A percentile compares a stretch with the other conserved stretches of the same genome.
phyloP scores from a whole-genome alignment of 805 yeast genomes.

The Metschnikowia proteae region DNA sequence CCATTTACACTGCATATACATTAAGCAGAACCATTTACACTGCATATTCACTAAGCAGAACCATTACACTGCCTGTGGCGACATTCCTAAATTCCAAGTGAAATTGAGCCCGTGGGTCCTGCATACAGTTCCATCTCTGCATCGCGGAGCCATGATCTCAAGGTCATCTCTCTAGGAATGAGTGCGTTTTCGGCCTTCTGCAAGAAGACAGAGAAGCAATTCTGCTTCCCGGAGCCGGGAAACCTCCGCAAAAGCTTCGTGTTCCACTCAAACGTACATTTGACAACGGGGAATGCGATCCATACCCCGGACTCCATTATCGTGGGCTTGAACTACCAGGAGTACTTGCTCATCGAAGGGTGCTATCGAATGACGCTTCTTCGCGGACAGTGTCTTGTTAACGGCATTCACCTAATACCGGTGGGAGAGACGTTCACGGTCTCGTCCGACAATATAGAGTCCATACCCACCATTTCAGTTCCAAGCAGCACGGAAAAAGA shows the following conservation, averaged over 20 bases:
- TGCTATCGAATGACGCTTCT: slow-evolving; percentile 42
- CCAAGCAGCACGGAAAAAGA: slow-evolving; percentile 30
- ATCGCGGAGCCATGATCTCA: background rate
- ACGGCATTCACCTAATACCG: slow-evolving; percentile 31
- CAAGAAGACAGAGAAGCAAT: slow-evolving; percentile 4
- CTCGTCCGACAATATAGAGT: slow-evolving; percentile 34
- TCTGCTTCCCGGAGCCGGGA: slow-evolving; percentile 11
- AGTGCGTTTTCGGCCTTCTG: slow-evolving; percentile 19
- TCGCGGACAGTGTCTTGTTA: slow-evolving; percentile 46
- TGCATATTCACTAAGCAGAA: no score
- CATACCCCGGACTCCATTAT: slow-evolving; percentile 12
- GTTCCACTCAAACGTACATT: slow-evolving; percentile 6
- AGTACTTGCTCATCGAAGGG: slow-evolving; percentile 45
- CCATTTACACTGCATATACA: no score
- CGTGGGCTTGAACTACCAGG: slow-evolving; percentile 42
- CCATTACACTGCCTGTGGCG: no score
- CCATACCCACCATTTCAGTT: slow-evolving; percentile 42
- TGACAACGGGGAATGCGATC: slow-evolving; percentile 11
- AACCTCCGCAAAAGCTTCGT: slow-evolving; percentile 6
- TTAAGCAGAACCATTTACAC: no score
- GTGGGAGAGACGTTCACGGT: slow-evolving; percentile 25
- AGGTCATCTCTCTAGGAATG: slow-evolving; percentile 4
- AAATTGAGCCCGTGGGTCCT: background rate
- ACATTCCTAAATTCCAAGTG: no score
- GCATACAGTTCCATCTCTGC: background rate